Evolutionary conservation across 345 rosid species (phyloP).

Genomic region (Euphorbia lathyris): DNA sequence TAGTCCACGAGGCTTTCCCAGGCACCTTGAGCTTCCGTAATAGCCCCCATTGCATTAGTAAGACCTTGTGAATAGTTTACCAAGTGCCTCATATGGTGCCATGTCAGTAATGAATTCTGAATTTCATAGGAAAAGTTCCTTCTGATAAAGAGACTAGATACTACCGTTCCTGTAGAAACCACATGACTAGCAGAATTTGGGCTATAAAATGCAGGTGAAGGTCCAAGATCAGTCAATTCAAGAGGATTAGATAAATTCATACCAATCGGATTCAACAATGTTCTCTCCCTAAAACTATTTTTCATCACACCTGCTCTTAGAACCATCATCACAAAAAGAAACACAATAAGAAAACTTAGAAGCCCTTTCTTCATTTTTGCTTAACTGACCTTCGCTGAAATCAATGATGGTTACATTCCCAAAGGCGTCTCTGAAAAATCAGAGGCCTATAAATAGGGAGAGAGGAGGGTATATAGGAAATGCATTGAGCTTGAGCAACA

Average conservation of each 20-base stretch:
- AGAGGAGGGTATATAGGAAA: too few species aligned
- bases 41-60: constrained; percentile 73
- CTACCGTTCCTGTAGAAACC: constrained; percentile 46
- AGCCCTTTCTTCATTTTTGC: constrained; percentile 72
- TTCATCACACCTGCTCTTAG: constrained; percentile 61
- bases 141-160: constrained; percentile 46
- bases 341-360: constrained; percentile 54
- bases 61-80: constrained; percentile 59
- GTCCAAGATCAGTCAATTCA: constrained; percentile 53
- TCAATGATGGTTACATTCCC: background rate
- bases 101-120: constrained; percentile 56
- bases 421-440: background rate
- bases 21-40: constrained; percentile 82
- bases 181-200: constrained; percentile 54
- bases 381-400: background rate
- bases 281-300: constrained; percentile 50
- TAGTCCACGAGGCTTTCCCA: constrained; percentile 76
- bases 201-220: constrained; percentile 50
- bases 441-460: background rate
- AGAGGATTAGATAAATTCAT: constrained; percentile 65
- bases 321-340: constrained; percentile 64
- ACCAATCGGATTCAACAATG: constrained; percentile 34
- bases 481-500: background rate
- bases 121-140: constrained; percentile 63
- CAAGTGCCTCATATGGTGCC: constrained; percentile 61